These are phyloP conservation scores for Trichocomaceae sp. DNA, from an alignment of 2,329 filamentous ascomycete species.

Conservation along the genomic window DNA sequence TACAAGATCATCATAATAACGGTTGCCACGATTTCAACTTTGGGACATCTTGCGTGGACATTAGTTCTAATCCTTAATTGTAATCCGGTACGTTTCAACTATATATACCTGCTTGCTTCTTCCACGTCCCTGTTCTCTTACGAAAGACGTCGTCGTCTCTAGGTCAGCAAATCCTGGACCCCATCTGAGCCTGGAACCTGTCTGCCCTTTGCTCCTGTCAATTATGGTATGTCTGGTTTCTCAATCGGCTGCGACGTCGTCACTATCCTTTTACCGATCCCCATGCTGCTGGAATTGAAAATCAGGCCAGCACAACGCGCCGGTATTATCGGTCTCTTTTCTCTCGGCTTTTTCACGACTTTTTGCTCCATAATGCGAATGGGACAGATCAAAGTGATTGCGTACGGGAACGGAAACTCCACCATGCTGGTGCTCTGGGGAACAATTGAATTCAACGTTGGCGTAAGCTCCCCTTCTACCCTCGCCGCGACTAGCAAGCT, in stretches of 20 bases:
- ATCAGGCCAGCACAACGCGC: conserved; percentile 45
- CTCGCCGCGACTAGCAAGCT: background rate
- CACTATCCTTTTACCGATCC: conserved; percentile 47
- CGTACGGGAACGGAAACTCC: conserved; percentile 48
- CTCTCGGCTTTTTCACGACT: conserved; percentile 50
- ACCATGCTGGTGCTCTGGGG: conserved; percentile 54
- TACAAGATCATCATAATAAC: conserved; percentile 44
- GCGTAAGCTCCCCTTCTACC: conserved; percentile 35
- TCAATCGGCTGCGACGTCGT: conserved; percentile 48
- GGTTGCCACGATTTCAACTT: conserved; percentile 39
- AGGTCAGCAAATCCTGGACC: conserved; percentile 43
- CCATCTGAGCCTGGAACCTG: conserved; percentile 38
- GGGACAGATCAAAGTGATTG: conserved; percentile 46
- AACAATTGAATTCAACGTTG: conserved; percentile 52
- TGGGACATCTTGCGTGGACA: conserved; percentile 45
- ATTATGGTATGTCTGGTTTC: conserved; percentile 48
- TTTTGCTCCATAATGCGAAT: conserved; percentile 50
- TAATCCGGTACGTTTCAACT: conserved; percentile 39
- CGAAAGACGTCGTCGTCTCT: background rate
- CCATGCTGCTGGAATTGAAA: conserved; percentile 45
- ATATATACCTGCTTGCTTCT: background rate
- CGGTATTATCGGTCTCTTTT: conserved; percentile 47
- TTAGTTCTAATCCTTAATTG: conserved; percentile 48
- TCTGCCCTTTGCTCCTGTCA: conserved; percentile 43
- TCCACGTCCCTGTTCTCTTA: background rate